Evolutionary conservation across 805 yeast genomes (phyloP).

Genomic region (Myxozyma kluyveri): DNA sequence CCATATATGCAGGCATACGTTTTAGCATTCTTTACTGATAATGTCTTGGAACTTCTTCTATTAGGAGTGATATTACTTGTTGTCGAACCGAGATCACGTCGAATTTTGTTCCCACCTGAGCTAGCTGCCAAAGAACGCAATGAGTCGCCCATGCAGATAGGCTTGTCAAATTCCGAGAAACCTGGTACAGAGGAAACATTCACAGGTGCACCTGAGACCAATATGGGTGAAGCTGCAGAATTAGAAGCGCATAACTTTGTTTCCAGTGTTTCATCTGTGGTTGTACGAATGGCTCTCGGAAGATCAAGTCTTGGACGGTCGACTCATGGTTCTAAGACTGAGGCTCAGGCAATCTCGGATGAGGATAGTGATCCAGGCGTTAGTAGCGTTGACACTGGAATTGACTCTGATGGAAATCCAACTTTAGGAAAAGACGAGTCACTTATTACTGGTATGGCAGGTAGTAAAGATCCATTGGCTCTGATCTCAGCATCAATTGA

Average conservation of each 20-base stretch:
- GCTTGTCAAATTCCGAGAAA: neutral
- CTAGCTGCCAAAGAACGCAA: neutral
- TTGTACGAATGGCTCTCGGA: conserved; percentile 10
- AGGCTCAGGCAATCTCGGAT: neutral
- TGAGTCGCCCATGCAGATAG: neutral
- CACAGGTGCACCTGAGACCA: conserved; percentile 11
- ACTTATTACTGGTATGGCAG: conserved; percentile 1
- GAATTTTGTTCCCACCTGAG: conserved; percentile 11
- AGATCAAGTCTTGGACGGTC: conserved; percentile 2
- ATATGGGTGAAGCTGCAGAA: conserved; percentile 18
- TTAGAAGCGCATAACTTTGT: conserved; percentile 17
- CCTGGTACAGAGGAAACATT: neutral
- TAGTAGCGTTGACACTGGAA: neutral
- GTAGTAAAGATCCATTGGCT: neutral
- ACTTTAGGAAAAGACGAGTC: conserved; percentile 2
- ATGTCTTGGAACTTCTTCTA: neutral
- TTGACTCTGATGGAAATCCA: neutral
- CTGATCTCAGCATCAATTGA: neutral
- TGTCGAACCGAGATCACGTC: conserved; percentile 8
- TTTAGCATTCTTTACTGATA: conserved; percentile 7
- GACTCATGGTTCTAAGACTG: neutral
- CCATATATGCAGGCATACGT: conserved; percentile 1
- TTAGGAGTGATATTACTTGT: neutral
- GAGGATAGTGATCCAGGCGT: neutral
- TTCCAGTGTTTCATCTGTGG: conserved; percentile 7